A percentile compares a stretch with the other conserved stretches of the same genome.
phyloP scores from a whole-genome alignment of 345 rosid species.

The Aquilaria malaccensis region DNA sequence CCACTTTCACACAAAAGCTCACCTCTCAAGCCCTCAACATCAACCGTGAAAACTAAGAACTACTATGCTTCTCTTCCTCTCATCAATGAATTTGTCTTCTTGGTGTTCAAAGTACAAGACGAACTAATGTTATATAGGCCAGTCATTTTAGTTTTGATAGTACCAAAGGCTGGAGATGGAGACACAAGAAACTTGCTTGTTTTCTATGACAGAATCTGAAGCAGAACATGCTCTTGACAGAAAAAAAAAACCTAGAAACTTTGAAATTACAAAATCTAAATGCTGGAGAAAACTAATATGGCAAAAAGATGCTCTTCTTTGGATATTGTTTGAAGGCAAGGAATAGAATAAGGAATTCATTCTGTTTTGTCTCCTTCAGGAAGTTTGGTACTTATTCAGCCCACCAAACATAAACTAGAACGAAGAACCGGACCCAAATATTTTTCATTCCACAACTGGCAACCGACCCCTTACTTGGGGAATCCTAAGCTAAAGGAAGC shows the following conservation, averaged over 20 bases:
- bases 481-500: slow-evolving; percentile 40
- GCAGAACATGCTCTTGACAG: slow-evolving; percentile 44
- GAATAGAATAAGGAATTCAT: slow-evolving; percentile 68
- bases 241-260: slow-evolving; percentile 14
- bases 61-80: slow-evolving; percentile 29
- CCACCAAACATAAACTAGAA: slow-evolving; percentile 31
- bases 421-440: slow-evolving; percentile 34
- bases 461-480: slow-evolving; percentile 29
- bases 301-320: slow-evolving; percentile 45
- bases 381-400: slow-evolving; percentile 93
- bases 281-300: slow-evolving; percentile 14
- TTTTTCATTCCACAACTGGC: slow-evolving; percentile 47
- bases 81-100: slow-evolving; percentile 24
- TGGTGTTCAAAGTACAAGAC: slow-evolving; percentile 25
- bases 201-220: slow-evolving; percentile 26
- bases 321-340: slow-evolving; percentile 49
- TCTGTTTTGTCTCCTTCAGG: slow-evolving; percentile 68
- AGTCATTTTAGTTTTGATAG: slow-evolving; percentile 14
- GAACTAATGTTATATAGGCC: slow-evolving; percentile 22
- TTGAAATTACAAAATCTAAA: slow-evolving; percentile 37
- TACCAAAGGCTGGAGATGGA: slow-evolving; percentile 19
- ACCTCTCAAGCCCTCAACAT: slow-evolving; percentile 31
- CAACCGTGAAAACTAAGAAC: slow-evolving; percentile 31
- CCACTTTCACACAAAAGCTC: slow-evolving; percentile 31
- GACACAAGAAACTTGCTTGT: slow-evolving; percentile 19